These are phyloP conservation scores for Komagataella populi DNA, from an alignment of 805 yeast genomes.

Conservation along the genomic window DNA sequence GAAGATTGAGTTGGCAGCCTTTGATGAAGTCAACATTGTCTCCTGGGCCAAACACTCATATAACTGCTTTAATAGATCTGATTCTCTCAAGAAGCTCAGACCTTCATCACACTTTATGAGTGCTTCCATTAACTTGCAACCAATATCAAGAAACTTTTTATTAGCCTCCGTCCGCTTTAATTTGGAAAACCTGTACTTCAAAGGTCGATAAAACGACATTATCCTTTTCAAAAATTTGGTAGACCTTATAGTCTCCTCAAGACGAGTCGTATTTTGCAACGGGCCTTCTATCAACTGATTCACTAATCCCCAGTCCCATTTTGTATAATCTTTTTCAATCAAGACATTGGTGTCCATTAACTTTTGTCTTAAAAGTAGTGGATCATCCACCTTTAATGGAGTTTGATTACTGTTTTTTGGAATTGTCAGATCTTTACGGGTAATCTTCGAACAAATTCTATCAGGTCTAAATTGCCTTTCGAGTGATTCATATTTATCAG, in stretches of 20 bases:
- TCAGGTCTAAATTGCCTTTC: not conserved
- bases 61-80: conserved; percentile 74
- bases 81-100: conserved; percentile 46
- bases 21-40: conserved; percentile 67
- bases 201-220: conserved; percentile 81
- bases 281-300: conserved; percentile 75
- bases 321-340: conserved; percentile 61
- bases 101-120: conserved; percentile 56
- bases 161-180: conserved; percentile 35
- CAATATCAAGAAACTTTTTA: conserved; percentile 51
- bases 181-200: conserved; percentile 66
- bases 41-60: conserved; percentile 82
- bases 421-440: not conserved
- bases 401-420: conserved; percentile 8
- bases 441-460: not conserved
- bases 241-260: conserved; percentile 65
- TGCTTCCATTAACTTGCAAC: conserved; percentile 60
- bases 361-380: conserved; percentile 43
- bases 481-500: not conserved
- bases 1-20: conserved; percentile 63
- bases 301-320: conserved; percentile 82
- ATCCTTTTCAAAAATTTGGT: conserved; percentile 81
- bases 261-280: conserved; percentile 48
- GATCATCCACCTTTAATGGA: conserved; percentile 32
- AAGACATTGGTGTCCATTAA: conserved; percentile 59